Base-by-base conservation (phyloP, 208 protist genomes). In the Porcisia hertigi region DNA sequence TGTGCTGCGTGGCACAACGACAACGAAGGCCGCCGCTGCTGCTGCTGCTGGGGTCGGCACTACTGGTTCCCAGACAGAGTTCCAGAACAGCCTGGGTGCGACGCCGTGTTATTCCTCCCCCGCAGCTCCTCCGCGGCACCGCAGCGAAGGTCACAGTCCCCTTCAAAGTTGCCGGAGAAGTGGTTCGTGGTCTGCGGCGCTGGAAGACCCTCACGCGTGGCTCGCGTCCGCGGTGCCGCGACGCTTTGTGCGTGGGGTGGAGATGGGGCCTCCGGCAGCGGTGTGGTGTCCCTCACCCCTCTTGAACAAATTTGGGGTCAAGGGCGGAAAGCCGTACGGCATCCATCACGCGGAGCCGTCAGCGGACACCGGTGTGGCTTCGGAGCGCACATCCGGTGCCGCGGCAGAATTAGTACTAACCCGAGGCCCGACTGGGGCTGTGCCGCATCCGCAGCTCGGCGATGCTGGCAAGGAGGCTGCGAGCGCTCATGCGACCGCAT, bases 361-460 rank as follows among this genome's bases (percentile, higher is more conserved):
- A 18, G 45, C 64, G 23, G n/a, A 43, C 25, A 12, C 47, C 30
- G 47, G 45, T 34, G 9, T 30, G n/a, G 41, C 20, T 11, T 30
- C 30, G 30, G 66, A 23, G 43, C 7, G 49, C 47, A 23, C 16
- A 23, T n/a, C 66, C 25, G 69, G 49, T 30, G 30, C 25, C 14
- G 69, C 30, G 1, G 53, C 60, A 39, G 41, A 69, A 2, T 47
- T 52, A 16, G 67, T 82, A 60, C 66, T 77, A 54, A 71, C 73
- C 25, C n/a, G 25, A 39, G 77, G 69, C 4, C 69, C 77, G 8
- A 36, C 72, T 0, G 82, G 65, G 1, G 78, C 82, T 18, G 73
- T 76, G 59, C 73, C 82, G 41, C 59, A 69, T 4, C 78, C 82
- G n/a, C 69, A 14, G 18, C 36, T 71, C 39, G 66, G 36, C 66